phyloP scores from a whole-genome alignment of 2,329 filamentous ascomycete species.

The Aspergillus sp. region DNA sequence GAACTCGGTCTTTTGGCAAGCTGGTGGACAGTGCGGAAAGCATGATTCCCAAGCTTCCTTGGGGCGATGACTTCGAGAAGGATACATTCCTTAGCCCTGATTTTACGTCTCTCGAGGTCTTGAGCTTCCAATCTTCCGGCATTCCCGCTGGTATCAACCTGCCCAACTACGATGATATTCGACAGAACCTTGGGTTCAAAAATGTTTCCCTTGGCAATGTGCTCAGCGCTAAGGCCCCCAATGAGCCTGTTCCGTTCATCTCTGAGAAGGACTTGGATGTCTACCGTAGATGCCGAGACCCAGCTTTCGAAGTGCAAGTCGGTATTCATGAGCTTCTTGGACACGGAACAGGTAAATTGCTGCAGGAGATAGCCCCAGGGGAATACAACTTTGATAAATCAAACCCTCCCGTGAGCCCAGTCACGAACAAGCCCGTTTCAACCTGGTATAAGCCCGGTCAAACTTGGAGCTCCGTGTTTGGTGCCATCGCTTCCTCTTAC shows the following conservation, averaged over 20 bases:
- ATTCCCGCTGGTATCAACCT: constrained; percentile 58
- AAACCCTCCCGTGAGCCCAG: constrained; percentile 75
- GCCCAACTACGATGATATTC: constrained; percentile 56
- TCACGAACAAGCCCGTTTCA: constrained; percentile 70
- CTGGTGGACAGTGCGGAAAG: constrained; percentile 75
- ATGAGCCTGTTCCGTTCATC: constrained; percentile 91
- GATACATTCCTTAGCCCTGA: constrained; percentile 93
- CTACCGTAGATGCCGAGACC: constrained; percentile 78
- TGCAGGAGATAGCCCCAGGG: constrained; percentile 80
- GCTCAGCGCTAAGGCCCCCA: constrained; percentile 80
- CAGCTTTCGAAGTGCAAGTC: constrained; percentile 91
- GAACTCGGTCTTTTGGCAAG: constrained; percentile 80
- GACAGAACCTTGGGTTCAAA: constrained; percentile 62
- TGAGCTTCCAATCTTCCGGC: constrained; percentile 68
- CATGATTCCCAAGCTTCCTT: constrained; percentile 86
- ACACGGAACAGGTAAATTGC: constrained; percentile 87
- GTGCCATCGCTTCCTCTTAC: constrained; percentile 78
- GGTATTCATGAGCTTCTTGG: constrained; percentile 86
- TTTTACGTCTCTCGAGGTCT: constrained; percentile 88
- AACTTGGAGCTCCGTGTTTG: constrained; percentile 92
- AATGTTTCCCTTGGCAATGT: constrained; percentile 87
- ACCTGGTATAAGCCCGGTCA: constrained; percentile 94
- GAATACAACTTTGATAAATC: constrained; percentile 82
- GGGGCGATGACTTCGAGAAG: constrained; percentile 86
- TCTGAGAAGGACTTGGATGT: constrained; percentile 69